phyloP scores from a whole-genome alignment of 805 yeast species.

The Clavispora asparagi region DNA sequence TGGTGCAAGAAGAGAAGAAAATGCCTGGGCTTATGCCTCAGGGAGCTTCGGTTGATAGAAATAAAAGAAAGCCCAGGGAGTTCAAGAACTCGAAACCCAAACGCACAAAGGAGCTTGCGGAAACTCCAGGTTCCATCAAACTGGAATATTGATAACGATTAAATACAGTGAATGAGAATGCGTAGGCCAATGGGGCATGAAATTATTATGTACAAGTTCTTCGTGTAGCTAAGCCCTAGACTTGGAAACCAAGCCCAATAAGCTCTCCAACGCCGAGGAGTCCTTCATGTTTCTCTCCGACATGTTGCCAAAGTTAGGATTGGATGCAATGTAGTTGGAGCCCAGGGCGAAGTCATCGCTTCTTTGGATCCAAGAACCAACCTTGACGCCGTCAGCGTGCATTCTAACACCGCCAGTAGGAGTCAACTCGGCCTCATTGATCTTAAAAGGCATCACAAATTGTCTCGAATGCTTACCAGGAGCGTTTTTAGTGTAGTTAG shows the following conservation, averaged over 20 bases:
- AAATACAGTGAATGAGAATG: background rate
- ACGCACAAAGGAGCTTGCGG: constrained; percentile 10
- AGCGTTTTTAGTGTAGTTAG: constrained; percentile 27
- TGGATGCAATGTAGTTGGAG: constrained; percentile 25
- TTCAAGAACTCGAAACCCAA: constrained; percentile 15
- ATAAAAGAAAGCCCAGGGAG: constrained; percentile 32
- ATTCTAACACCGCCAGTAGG: constrained; percentile 35
- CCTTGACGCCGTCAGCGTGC: constrained; percentile 36
- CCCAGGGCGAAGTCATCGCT: constrained; percentile 12
- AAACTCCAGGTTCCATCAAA: background rate
- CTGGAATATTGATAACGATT: background rate
- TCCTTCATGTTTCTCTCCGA: constrained; percentile 29
- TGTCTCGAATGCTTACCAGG: constrained; percentile 42
- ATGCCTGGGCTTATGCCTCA: constrained; percentile 30
- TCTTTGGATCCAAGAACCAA: constrained; percentile 36
- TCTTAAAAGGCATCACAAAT: constrained; percentile 38
- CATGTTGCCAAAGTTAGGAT: constrained; percentile 28
- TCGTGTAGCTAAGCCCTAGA: constrained; percentile 5
- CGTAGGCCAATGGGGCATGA: background rate
- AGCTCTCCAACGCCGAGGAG: constrained; percentile 12
- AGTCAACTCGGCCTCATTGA: constrained; percentile 32
- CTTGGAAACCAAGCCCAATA: constrained; percentile 16
- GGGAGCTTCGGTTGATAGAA: constrained; percentile 13
- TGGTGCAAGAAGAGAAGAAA: constrained; percentile 50
- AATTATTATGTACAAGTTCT: background rate